Evolutionary conservation across 23 red algal genomes (phyloP).

Genomic region (Gracilariopsis chorda): DNA sequence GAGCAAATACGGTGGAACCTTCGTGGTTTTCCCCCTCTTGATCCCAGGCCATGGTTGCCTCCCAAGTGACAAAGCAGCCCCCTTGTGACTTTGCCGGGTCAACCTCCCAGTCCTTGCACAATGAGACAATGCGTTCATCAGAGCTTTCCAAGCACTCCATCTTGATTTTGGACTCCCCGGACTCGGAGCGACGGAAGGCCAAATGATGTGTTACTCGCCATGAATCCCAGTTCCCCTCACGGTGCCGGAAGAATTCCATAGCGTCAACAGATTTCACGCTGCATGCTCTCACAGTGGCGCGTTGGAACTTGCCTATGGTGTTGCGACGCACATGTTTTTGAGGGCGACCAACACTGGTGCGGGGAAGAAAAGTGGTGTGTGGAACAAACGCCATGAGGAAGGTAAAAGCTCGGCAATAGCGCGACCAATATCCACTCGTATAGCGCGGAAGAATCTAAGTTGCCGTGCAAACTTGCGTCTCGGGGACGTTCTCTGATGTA

Average conservation of each 20-base stretch:
- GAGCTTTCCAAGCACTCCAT: constrained; percentile 61
- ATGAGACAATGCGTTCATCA: constrained; percentile 72
- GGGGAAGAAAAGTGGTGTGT: background rate
- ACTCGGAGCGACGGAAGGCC: constrained; percentile 89
- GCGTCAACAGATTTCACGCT: constrained; percentile 47
- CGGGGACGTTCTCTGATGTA: no score
- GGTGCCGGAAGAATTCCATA: constrained; percentile 93
- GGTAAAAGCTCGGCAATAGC: no score
- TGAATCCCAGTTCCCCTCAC: constrained; percentile 81
- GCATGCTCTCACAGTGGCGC: background rate
- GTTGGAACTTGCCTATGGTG: background rate
- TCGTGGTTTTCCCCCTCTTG: constrained; percentile 94
- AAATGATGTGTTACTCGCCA: constrained; percentile 97
- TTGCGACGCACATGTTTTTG: background rate
- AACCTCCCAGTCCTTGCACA: constrained; percentile 71
- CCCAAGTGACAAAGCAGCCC: constrained; percentile 93
- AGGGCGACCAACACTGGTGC: background rate
- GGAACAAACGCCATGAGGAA: constrained; percentile 19
- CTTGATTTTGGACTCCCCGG: constrained; percentile 74
- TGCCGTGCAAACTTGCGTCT: no score
- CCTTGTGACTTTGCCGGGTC: constrained; percentile 40
- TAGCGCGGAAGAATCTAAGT: no score
- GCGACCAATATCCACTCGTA: no score
- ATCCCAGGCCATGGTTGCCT: constrained; percentile 92
- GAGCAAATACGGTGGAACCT: constrained; percentile 87